Conservation (phyloP, 2,329 filamentous ascomycete genomes). For the Lithohypha guttulata region DNA sequence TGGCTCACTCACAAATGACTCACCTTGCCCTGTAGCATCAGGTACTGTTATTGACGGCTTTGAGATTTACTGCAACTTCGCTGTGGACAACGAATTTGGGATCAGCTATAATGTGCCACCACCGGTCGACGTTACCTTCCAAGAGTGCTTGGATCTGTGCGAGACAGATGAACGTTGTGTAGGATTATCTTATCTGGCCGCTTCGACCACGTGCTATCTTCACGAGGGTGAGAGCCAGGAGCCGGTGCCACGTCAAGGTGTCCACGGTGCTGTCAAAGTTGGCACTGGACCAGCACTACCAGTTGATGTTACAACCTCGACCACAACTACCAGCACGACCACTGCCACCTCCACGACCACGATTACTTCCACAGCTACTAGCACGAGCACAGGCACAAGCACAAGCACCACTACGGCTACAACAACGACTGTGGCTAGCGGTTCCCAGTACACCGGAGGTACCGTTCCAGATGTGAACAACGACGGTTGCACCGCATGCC, state of each 20-base stretch:
- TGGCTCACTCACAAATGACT: neutral
- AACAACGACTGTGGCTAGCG: no score
- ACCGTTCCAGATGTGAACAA: neutral
- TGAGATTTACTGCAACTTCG: conserved; percentile 2
- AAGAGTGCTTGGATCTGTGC: neutral
- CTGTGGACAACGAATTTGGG: neutral
- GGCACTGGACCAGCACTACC: neutral
- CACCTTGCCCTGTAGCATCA: neutral
- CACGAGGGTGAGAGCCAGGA: neutral
- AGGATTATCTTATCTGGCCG: neutral
- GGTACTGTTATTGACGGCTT: neutral
- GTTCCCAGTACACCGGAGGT: no score
- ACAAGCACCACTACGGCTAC: neutral
- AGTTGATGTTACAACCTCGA: neutral
- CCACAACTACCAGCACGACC: conserved; percentile 3
- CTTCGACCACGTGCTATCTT: neutral
- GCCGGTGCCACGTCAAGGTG: neutral
- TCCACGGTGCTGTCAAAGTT: conserved; percentile 1
- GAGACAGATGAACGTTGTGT: neutral
- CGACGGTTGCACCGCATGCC: neutral
- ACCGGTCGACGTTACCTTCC: neutral
- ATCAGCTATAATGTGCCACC: neutral
- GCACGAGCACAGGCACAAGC: neutral
- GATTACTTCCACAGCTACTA: neutral
- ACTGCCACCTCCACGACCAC: neutral